Conservation (phyloP, 106 monocot species). For the Hemerocallis citrina region DNA sequence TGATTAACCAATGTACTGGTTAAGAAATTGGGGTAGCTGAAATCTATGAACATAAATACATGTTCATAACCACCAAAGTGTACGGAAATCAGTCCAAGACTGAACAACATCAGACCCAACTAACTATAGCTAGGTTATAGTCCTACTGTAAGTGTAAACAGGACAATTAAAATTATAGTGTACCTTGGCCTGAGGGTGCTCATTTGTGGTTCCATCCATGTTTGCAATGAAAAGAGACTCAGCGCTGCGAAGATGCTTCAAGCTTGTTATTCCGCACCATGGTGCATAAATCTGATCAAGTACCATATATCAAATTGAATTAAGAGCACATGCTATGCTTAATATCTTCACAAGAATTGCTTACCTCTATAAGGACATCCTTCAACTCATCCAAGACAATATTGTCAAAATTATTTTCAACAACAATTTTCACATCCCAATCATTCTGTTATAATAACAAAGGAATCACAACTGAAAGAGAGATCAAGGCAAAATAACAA, state of each 20-base stretch:
- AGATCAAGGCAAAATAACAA: not conserved
- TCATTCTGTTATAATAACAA: constrained; percentile 37
- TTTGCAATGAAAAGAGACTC: constrained; percentile 87
- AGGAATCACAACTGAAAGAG: not conserved
- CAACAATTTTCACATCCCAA: constrained; percentile 60
- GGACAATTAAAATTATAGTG: not conserved
- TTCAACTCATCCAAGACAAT: constrained; percentile 70
- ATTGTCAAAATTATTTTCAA: constrained; percentile 59
- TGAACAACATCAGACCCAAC: not conserved
- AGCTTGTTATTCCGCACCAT: constrained; percentile 99
- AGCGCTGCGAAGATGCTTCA: constrained; percentile 64
- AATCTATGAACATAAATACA: no score
- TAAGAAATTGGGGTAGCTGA: no score
- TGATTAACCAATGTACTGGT: no score
- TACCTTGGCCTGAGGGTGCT: constrained; percentile 94
- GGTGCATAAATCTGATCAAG: constrained; percentile 73
- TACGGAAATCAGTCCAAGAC: no score
- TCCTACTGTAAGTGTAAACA: no score
- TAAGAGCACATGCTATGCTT: not conserved
- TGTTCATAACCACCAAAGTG: no score
- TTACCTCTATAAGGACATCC: constrained; percentile 77
- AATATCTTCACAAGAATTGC: constrained; percentile 14
- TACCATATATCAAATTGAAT: not conserved
- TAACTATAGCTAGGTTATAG: not conserved
- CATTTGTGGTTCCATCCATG: constrained; percentile 96